Conservation (phyloP, 2,329 filamentous ascomycete genomes). For the Fusarium drepaniforme region DNA sequence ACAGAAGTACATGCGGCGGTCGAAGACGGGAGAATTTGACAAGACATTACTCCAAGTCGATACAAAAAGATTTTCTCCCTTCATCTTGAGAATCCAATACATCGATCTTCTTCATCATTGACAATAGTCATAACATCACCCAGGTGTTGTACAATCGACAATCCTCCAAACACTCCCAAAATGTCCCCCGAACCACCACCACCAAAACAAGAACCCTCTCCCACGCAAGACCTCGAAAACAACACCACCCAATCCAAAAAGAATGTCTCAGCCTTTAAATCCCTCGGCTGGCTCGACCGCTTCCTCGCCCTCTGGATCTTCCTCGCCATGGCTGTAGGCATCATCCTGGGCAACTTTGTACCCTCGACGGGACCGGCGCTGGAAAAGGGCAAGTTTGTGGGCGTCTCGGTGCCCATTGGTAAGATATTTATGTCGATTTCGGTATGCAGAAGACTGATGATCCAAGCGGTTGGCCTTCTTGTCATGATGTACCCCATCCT, state of each 20-base stretch:
- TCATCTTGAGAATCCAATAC: neutral
- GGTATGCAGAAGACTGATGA: too few species aligned
- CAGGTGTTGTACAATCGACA: neutral
- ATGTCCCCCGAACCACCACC: neutral
- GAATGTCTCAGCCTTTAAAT: slow-evolving; percentile 60
- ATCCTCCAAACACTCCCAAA: neutral
- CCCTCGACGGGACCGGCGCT: slow-evolving; percentile 70
- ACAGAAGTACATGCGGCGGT: neutral
- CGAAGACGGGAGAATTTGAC: slow-evolving; percentile 8
- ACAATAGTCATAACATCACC: neutral
- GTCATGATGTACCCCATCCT: slow-evolving; percentile 97
- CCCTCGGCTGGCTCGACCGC: slow-evolving; percentile 71
- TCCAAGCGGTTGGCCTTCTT: slow-evolving; percentile 71
- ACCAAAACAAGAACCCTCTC: slow-evolving; percentile 6
- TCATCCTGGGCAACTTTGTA: slow-evolving; percentile 82
- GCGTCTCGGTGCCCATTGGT: slow-evolving; percentile 62
- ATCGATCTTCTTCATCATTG: neutral
- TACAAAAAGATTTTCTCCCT: neutral
- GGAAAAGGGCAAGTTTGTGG: slow-evolving; percentile 79
- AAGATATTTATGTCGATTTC: too few species aligned
- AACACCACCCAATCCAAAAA: neutral
- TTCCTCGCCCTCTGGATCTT: slow-evolving; percentile 81
- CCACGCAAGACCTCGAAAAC: slow-evolving; percentile 19
- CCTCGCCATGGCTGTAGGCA: slow-evolving; percentile 81
- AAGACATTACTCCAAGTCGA: neutral